phyloP scores from a whole-genome alignment of 2,329 filamentous ascomycete species.

The Beauveria sp. region DNA sequence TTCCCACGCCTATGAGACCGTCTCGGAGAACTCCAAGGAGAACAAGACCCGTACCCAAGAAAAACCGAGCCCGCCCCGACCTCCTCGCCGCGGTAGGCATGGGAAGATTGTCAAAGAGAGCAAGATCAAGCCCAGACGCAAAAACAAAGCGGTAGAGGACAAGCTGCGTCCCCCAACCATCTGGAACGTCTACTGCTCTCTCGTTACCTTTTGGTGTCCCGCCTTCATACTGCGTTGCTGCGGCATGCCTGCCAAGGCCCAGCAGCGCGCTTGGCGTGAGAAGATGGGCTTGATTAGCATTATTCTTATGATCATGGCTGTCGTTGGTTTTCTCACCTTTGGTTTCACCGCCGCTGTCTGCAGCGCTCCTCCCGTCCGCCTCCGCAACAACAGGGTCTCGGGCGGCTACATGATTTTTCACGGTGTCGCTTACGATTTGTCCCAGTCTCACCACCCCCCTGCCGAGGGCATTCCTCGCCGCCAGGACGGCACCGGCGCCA shows the following conservation, averaged over 20 bases:
- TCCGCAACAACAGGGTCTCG: conserved; percentile 76
- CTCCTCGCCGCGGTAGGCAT: conserved; percentile 35
- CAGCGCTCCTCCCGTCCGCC: conserved; percentile 58
- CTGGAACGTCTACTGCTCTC: conserved; percentile 92
- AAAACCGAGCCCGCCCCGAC: conserved; percentile 21
- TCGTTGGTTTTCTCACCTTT: conserved; percentile 93
- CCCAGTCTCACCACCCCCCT: conserved; percentile 66
- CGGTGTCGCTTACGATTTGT: conserved; percentile 80
- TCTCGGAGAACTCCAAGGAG: conserved; percentile 36
- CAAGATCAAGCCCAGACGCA: conserved; percentile 39
- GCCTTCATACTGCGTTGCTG: conserved; percentile 78
- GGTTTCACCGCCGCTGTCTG: conserved; percentile 91
- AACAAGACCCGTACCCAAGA: conserved; percentile 21
- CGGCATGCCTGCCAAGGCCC: conserved; percentile 75
- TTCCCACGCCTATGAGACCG: conserved; percentile 37
- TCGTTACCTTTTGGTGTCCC: conserved; percentile 92
- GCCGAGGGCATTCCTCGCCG: conserved; percentile 66
- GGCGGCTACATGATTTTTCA: conserved; percentile 93
- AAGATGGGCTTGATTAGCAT: conserved; percentile 97
- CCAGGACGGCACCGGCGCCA: conserved; percentile 47
- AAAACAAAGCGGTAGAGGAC: conserved; percentile 48
- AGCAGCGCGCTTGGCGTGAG: conserved; percentile 91
- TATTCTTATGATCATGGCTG: conserved; percentile 77
- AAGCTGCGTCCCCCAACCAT: conserved; percentile 72
- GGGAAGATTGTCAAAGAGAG: conserved; percentile 57